A percentile compares a stretch with the other conserved stretches of the same genome.
Conservation (phyloP, 2,329 filamentous ascomycete genomes). For the Parafenestella ontariensis region DNA sequence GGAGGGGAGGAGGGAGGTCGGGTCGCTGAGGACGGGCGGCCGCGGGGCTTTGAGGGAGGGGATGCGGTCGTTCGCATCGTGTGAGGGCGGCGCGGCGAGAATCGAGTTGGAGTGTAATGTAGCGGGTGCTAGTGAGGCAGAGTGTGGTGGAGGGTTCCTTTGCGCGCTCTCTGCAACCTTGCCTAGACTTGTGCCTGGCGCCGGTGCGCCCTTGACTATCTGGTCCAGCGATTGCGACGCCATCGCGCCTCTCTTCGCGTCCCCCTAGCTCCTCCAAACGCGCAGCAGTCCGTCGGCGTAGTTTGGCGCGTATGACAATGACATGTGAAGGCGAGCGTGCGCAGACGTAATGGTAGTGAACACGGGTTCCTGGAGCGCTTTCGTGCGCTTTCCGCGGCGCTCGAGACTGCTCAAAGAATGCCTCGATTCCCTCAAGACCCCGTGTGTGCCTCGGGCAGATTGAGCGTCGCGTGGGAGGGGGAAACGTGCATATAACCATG, state of each 20-base stretch:
- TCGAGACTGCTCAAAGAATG: neutral
- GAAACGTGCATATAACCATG: neutral
- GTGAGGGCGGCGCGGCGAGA: constrained; percentile 19
- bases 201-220: constrained; percentile 87
- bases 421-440: neutral
- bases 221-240: constrained; percentile 69
- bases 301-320: neutral
- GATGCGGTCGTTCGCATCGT: constrained; percentile 51
- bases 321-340: constrained; percentile 5
- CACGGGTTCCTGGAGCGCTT: neutral
- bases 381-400: neutral
- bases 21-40: constrained; percentile 63
- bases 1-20: constrained; percentile 81
- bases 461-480: constrained; percentile 1
- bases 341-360: neutral
- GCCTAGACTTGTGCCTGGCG: constrained; percentile 59
- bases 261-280: neutral
- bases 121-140: constrained; percentile 18
- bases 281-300: neutral
- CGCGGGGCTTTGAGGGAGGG: constrained; percentile 46
- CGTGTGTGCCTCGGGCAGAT: neutral
- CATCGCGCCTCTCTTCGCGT: constrained; percentile 11
- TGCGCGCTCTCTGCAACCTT: constrained; percentile 14
- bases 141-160: constrained; percentile 20
- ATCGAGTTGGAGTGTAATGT: constrained; percentile 15